Conservation (phyloP, 2,329 filamentous ascomycete species). For the Nannizziopsis arthrosporioides region DNA sequence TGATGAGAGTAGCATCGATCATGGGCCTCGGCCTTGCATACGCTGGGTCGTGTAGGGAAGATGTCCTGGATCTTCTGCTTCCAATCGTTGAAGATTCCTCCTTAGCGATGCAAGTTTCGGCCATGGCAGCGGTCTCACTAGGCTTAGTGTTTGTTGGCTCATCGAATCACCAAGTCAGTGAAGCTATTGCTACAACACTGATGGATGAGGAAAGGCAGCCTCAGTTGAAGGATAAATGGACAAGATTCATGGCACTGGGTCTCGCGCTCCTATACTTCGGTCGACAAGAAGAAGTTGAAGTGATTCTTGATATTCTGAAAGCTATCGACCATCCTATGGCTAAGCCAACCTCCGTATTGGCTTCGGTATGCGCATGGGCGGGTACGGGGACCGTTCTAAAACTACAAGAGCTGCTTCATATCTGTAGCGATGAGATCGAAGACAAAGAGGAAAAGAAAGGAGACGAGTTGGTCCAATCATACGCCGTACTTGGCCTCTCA, state of each 20-base stretch:
- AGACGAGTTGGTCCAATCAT: constrained; percentile 88
- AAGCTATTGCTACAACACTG: constrained; percentile 82
- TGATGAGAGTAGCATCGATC: constrained; percentile 71
- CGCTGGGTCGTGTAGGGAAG: constrained; percentile 84
- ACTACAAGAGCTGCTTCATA: constrained; percentile 90
- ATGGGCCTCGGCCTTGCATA: constrained; percentile 95
- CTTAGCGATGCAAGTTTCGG: constrained; percentile 87
- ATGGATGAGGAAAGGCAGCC: constrained; percentile 85
- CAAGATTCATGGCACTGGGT: constrained; percentile 87
- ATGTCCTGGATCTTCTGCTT: constrained; percentile 70
- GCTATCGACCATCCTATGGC: constrained; percentile 95
- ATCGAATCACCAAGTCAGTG: constrained; percentile 78
- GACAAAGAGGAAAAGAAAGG: constrained; percentile 90
- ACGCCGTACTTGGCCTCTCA: constrained; percentile 86
- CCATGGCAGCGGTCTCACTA: constrained; percentile 84
- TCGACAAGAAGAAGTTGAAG: constrained; percentile 95
- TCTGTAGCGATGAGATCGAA: constrained; percentile 95
- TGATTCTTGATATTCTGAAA: constrained; percentile 91
- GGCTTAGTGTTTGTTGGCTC: constrained; percentile 90
- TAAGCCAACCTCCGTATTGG: constrained; percentile 85
- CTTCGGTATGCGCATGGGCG: constrained; percentile 95
- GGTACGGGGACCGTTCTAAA: constrained; percentile 95
- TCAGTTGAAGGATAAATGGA: constrained; percentile 96
- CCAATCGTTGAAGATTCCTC: constrained; percentile 77
- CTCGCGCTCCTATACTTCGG: constrained; percentile 91